Percentiles rank a stretch among this genome's conserved stretches.
Evolutionary conservation across 306 rosid species (phyloP).

Genomic region (Pachyrhizus erosus): DNA sequence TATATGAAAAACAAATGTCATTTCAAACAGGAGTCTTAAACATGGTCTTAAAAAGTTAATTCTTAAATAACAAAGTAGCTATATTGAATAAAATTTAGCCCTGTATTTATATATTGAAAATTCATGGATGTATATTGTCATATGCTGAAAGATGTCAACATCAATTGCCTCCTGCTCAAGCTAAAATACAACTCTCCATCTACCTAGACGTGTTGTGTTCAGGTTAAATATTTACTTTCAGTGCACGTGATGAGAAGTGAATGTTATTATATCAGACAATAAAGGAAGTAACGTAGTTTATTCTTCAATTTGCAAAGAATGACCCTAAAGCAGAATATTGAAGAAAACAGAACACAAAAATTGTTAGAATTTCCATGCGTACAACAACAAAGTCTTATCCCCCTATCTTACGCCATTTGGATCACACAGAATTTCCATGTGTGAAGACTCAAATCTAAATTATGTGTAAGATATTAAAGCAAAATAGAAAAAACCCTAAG

Average conservation of each 20-base stretch:
- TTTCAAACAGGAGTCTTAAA: too few relatives aligned
- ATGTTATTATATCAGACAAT: too few relatives aligned
- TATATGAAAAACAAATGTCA: too few relatives aligned
- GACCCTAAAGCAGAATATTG: not conserved
- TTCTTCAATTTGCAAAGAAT: too few relatives aligned
- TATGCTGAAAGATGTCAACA: not conserved
- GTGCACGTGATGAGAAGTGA: too few relatives aligned
- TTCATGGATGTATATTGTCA: not conserved
- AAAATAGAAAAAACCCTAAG: not conserved
- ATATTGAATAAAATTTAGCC: not conserved
- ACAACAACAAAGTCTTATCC: too few relatives aligned
- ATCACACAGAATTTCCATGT: not conserved
- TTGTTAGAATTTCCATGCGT: not conserved
- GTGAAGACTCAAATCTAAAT: not conserved
- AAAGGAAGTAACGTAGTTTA: too few relatives aligned
- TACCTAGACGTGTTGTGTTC: too few relatives aligned
- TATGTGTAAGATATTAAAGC: not conserved
- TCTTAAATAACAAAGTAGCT: not conserved
- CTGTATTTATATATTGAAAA: not conserved
- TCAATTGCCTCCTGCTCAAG: not conserved
- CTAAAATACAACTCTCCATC: too few relatives aligned
- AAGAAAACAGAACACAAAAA: not conserved
- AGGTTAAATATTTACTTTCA: too few relatives aligned
- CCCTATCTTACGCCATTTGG: too few relatives aligned
- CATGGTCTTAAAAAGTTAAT: not conserved